Evolutionary conservation across 1,284 basidiomycete species (phyloP).

Genomic region (Anthracocystis setariae): DNA sequence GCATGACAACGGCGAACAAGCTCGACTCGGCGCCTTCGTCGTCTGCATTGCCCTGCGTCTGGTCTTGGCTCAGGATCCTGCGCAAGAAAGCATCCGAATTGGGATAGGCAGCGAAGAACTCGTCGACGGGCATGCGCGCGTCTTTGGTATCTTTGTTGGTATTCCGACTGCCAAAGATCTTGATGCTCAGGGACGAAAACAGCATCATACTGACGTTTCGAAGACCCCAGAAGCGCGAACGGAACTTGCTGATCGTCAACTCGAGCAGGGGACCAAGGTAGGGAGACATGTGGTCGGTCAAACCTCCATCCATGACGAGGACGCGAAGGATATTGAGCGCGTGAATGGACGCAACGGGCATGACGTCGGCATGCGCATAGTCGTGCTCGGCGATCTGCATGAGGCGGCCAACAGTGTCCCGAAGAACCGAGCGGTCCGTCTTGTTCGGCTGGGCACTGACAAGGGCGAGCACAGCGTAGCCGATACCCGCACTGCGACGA

Average conservation of each 20-base stretch:
- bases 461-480: constrained; percentile 67
- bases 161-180: constrained; percentile 56
- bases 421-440: constrained; percentile 27
- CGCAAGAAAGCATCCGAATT: constrained; percentile 41
- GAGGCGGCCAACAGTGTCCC: constrained; percentile 36
- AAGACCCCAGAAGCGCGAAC: constrained; percentile 66
- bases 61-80: constrained; percentile 19
- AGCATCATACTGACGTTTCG: constrained; percentile 69
- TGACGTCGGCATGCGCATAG: constrained; percentile 22
- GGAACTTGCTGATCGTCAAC: constrained; percentile 65
- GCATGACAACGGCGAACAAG: constrained; percentile 58
- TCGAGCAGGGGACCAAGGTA: constrained; percentile 62
- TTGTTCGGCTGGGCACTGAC: constrained; percentile 56
- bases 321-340: constrained; percentile 67
- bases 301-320: constrained; percentile 58
- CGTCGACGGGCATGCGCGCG: constrained; percentile 42
- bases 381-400: constrained; percentile 31
- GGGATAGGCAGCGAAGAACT: constrained; percentile 50
- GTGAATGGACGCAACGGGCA: constrained; percentile 57
- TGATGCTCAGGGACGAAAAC: constrained; percentile 63
- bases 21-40: constrained; percentile 42
- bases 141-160: constrained; percentile 50
- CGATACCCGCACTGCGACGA: constrained; percentile 67
- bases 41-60: background rate
- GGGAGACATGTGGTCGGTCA: constrained; percentile 46